Percentiles rank a stretch among this genome's conserved stretches.
Evolutionary conservation across 208 protist genomes (phyloP).

Genomic region (Wallacemonas sp.): DNA sequence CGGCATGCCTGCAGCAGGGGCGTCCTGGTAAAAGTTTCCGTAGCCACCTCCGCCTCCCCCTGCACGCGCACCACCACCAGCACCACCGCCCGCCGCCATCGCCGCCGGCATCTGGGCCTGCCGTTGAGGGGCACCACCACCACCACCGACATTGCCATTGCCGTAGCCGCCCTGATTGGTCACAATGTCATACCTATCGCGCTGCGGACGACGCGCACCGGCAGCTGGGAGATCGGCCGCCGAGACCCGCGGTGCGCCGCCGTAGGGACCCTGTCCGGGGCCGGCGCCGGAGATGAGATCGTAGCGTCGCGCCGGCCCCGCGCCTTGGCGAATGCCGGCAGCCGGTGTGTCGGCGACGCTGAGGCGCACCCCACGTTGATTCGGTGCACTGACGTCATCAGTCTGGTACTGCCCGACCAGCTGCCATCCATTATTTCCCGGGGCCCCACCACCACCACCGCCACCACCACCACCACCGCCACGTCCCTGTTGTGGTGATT

Average conservation of each 20-base stretch:
- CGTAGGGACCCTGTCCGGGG: background rate
- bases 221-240: constrained; percentile 10
- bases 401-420: constrained; percentile 14
- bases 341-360: constrained; percentile 9
- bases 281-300: constrained; percentile 13
- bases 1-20: background rate
- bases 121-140: no score
- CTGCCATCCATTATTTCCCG: background rate
- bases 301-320: background rate
- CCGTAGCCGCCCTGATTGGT: constrained; percentile 10
- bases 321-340: constrained; percentile 13
- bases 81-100: background rate
- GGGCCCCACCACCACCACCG: background rate
- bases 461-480: background rate
- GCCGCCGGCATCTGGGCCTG: no score
- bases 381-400: background rate
- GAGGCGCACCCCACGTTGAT: background rate
- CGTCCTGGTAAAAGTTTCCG: constrained; percentile 6
- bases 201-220: background rate
- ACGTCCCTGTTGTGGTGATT: background rate
- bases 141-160: background rate
- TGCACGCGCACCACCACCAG: background rate
- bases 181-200: constrained; percentile 12
- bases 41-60: constrained; percentile 11
- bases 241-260: background rate